A percentile compares a stretch with the other conserved stretches of the same genome.
These are phyloP conservation scores for Lachancea thermotolerans DNA, from an alignment of 805 yeast genomes.

Conservation along the genomic window DNA sequence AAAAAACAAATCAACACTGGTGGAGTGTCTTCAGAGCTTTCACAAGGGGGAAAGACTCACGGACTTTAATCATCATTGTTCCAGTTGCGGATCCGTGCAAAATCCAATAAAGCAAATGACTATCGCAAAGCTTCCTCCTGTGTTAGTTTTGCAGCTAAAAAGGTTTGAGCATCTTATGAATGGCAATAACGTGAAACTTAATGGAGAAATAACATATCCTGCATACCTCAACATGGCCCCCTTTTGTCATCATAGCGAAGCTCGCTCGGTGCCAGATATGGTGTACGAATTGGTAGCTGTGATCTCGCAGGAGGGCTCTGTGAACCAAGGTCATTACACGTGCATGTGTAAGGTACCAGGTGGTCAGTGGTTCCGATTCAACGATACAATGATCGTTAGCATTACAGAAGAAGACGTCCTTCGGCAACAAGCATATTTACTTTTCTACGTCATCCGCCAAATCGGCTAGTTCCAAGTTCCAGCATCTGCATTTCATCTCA, in stretches of 20 bases:
- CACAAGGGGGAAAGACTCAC: conserved; percentile 65
- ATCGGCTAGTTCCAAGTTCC: conserved; percentile 12
- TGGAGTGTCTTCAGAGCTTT: conserved; percentile 67
- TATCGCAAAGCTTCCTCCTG: conserved; percentile 64
- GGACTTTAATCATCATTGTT: conserved; percentile 68
- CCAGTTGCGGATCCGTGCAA: conserved; percentile 52
- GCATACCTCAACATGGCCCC: conserved; percentile 62
- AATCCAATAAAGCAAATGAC: conserved; percentile 67
- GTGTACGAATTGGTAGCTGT: conserved; percentile 80
- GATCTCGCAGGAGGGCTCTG: conserved; percentile 85
- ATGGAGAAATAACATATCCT: conserved; percentile 68
- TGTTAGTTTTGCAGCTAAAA: conserved; percentile 78
- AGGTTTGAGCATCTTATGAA: conserved; percentile 41
- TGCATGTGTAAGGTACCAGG: conserved; percentile 66
- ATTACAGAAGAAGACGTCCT: conserved; percentile 60
- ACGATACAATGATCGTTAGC: conserved; percentile 74
- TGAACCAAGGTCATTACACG: conserved; percentile 92
- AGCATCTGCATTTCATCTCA: conserved; percentile 7
- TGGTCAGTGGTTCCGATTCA: conserved; percentile 85
- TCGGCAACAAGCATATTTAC: conserved; percentile 68
- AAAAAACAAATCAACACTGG: conserved; percentile 38
- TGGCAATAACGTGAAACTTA: conserved; percentile 58
- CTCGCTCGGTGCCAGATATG: conserved; percentile 31
- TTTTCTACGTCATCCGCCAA: conserved; percentile 51
- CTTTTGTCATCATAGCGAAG: conserved; percentile 34